Percentiles rank a stretch among this genome's conserved stretches.
phyloP scores from a whole-genome alignment of 2,329 filamentous ascomycete species.

The Teratosphaeriaceae sp. region DNA sequence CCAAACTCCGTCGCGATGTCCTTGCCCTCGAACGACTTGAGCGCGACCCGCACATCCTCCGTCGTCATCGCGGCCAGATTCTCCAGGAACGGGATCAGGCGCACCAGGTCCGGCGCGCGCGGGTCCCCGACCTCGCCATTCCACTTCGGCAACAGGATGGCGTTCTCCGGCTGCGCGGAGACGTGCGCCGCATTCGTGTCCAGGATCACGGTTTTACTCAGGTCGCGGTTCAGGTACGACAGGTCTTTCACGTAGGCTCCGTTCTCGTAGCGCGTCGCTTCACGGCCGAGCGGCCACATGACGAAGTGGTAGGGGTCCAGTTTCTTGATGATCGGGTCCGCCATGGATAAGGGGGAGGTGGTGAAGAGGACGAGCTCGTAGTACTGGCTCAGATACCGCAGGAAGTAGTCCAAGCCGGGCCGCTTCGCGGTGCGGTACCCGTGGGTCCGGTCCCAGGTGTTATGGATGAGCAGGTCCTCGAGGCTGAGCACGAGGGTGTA shows the following conservation, averaged over 20 bases:
- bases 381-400: conserved; percentile 94
- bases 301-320: conserved; percentile 93
- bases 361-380: conserved; percentile 98
- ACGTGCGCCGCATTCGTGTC: conserved; percentile 80
- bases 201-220: conserved; percentile 91
- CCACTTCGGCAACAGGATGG: conserved; percentile 88
- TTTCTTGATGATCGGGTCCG: conserved; percentile 83
- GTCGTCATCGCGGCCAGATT: conserved; percentile 94
- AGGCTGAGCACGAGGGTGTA: conserved; percentile 90
- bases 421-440: conserved; percentile 95
- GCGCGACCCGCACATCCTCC: conserved; percentile 69
- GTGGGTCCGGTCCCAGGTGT: conserved; percentile 88
- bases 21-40: conserved; percentile 57
- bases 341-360: conserved; percentile 73
- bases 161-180: conserved; percentile 90
- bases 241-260: conserved; percentile 98
- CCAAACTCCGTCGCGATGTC: conserved; percentile 89
- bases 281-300: conserved; percentile 88
- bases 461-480: conserved; percentile 91
- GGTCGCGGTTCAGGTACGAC: conserved; percentile 92
- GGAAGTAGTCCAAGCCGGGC: conserved; percentile 92
- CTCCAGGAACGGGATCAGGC: conserved; percentile 92
- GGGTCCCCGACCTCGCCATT: conserved; percentile 69
- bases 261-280: conserved; percentile 95
- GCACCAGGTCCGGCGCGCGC: conserved; percentile 64